These are phyloP conservation scores for Aristolochia fimbriata DNA, from an alignment of 164 flowering plant species.

Conservation along the genomic window DNA sequence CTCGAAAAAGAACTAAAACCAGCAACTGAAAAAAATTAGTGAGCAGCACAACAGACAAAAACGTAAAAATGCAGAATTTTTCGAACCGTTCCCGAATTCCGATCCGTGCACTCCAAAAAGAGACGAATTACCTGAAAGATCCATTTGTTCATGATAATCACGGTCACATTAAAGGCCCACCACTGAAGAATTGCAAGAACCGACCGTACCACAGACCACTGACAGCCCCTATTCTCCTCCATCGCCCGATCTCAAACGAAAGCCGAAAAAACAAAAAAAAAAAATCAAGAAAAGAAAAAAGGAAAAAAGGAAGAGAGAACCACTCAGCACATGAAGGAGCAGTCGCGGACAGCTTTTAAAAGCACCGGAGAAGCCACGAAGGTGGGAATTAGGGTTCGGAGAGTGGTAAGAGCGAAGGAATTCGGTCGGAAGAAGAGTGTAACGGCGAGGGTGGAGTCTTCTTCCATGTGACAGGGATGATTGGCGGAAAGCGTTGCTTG, in stretches of 20 bases:
- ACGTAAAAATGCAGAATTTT: too few species aligned
- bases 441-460: not conserved
- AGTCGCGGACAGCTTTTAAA: too few species aligned
- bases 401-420: too few species aligned
- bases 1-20: too few species aligned
- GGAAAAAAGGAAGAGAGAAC: not conserved
- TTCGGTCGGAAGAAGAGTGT: not conserved
- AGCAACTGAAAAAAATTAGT: too few species aligned
- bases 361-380: too few species aligned
- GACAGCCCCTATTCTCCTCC: constrained; percentile 58
- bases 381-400: too few species aligned
- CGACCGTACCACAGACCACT: constrained; percentile 73
- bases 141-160: constrained; percentile 98
- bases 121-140: constrained; percentile 72
- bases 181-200: constrained; percentile 83
- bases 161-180: constrained; percentile 98
- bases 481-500: too few species aligned
- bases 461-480: not conserved
- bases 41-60: too few species aligned
- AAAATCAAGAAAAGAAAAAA: not conserved
- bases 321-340: too few species aligned
- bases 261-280: not conserved
- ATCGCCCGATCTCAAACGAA: constrained; percentile 16
- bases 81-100: too few species aligned
- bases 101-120: too few species aligned